A percentile compares a stretch with the other conserved stretches of the same genome.
Conservation (phyloP, 2,329 filamentous ascomycete genomes). For the Aureobasidium sp. region DNA sequence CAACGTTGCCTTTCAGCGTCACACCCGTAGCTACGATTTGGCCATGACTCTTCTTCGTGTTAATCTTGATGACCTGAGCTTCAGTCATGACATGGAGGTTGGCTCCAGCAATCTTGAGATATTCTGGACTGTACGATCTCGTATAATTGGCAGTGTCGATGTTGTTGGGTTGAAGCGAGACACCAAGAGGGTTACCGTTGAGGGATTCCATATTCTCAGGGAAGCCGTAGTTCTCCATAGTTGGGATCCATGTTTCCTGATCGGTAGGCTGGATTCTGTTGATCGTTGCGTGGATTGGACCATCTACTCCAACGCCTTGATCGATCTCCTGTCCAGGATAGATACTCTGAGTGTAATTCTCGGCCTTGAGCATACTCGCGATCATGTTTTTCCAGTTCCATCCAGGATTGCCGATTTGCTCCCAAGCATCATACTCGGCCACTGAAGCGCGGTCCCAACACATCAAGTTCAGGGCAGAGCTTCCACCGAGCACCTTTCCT, state of each 20-base stretch:
- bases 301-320: slow-evolving; percentile 20
- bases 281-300: slow-evolving; percentile 13
- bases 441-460: slow-evolving; percentile 29
- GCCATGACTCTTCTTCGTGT: slow-evolving; percentile 30
- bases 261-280: slow-evolving; percentile 17
- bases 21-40: slow-evolving; percentile 35
- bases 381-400: slow-evolving; percentile 52
- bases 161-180: slow-evolving; percentile 35
- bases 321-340: slow-evolving; percentile 23
- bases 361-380: slow-evolving; percentile 18
- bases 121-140: slow-evolving; percentile 21
- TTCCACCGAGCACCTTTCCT: slow-evolving; percentile 43
- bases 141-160: slow-evolving; percentile 24
- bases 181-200: slow-evolving; percentile 17
- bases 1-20: slow-evolving; percentile 32
- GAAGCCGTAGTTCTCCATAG: slow-evolving; percentile 24
- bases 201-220: slow-evolving; percentile 23
- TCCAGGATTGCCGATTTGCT: slow-evolving; percentile 31
- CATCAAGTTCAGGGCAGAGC: slow-evolving; percentile 39
- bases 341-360: slow-evolving; percentile 41
- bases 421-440: slow-evolving; percentile 40
- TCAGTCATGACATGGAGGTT: slow-evolving; percentile 49
- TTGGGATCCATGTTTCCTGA: slow-evolving; percentile 27
- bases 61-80: slow-evolving; percentile 44
- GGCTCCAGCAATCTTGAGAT: slow-evolving; percentile 4